A percentile compares a stretch with the other conserved stretches of the same genome.
Evolutionary conservation across 2,329 filamentous ascomycete species (phyloP).

Genomic region (Neonectria hederae): DNA sequence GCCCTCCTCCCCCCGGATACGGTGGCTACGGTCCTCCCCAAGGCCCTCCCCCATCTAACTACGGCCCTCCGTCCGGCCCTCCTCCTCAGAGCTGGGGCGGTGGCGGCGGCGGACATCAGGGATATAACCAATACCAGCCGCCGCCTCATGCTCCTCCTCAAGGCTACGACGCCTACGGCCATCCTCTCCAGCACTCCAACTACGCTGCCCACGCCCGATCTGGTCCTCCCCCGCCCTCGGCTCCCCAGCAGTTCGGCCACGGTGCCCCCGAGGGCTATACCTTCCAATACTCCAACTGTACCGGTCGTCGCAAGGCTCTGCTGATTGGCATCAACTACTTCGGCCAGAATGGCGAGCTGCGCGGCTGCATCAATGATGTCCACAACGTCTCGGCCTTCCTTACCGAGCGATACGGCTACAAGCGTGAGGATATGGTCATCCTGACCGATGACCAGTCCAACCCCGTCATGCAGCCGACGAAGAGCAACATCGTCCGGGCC

Average conservation of each 20-base stretch:
- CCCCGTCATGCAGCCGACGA: slow-evolving; percentile 77
- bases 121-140: slow-evolving; percentile 43
- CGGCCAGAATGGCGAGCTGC: slow-evolving; percentile 74
- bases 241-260: slow-evolving; percentile 68
- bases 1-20: slow-evolving; percentile 43
- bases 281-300: slow-evolving; percentile 81
- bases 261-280: slow-evolving; percentile 75
- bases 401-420: slow-evolving; percentile 74
- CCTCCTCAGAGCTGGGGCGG: slow-evolving; percentile 33
- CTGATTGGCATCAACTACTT: slow-evolving; percentile 87
- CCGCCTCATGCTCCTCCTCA: slow-evolving; percentile 53
- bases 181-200: slow-evolving; percentile 48
- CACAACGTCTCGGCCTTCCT: slow-evolving; percentile 79
- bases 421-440: slow-evolving; percentile 81
- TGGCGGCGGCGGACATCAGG: slow-evolving; percentile 24
- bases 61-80: slow-evolving; percentile 36
- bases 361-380: slow-evolving; percentile 83
- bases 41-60: slow-evolving; percentile 40
- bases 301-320: slow-evolving; percentile 76
- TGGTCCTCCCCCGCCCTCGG: slow-evolving; percentile 57
- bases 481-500: slow-evolving; percentile 76
- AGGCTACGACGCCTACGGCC: slow-evolving; percentile 58
- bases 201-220: slow-evolving; percentile 44
- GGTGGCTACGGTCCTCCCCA: slow-evolving; percentile 40
- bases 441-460: slow-evolving; percentile 79